Base-by-base conservation (phyloP, 805 yeast species). In the Yarrowia divulgata region DNA sequence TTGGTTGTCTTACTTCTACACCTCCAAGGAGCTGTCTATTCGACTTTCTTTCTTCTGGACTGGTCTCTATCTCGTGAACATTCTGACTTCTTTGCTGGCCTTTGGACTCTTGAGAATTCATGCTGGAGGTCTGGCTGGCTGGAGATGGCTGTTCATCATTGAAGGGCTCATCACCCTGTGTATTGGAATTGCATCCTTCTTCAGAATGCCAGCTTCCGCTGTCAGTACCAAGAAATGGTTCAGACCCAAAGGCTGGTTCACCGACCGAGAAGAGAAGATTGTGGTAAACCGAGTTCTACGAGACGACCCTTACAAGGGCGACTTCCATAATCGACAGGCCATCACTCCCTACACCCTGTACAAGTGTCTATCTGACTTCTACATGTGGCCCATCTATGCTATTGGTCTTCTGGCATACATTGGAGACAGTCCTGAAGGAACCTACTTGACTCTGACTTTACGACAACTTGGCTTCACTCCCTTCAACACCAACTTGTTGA, bases 1-100 rank as follows among this genome's bases (percentile, higher is more conserved):
- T 64, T 89, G 89, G 86, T 78, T 89, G 76, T 84, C 89, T 1
- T 89, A 87, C 76, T 89, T 88, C 77, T 89, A 85, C 78, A 88
- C 86, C 10, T 75, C 84, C 34, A 76, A 80, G 34, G 92, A 89
- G 75, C 79, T 88, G 18, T 81, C 90, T 0, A 76, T 86, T 29
- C 79, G 92, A 69, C 78, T 88, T 39, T 84, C 90, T 0, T 82
- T 82, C 72, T 88, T 88, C 75, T 88, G 88, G 83, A 81, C 85
- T 29, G 82, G 88, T 2, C 79, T 83, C 69, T 84, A 88, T 0
- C 69, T 82, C 29, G 83, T 88, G 0, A 79, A 78, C 55, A 82
- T 85, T 37, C 52, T 77, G 29, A 77, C 86, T 34, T 81, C 87
- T 2, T 74, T 87, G 23, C 76, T 85, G 46, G 88, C 87, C 0